A percentile compares a stretch with the other conserved stretches of the same genome.
Conservation (phyloP, 352 stramenopile genomes). For the Pythium aquatile region DNA sequence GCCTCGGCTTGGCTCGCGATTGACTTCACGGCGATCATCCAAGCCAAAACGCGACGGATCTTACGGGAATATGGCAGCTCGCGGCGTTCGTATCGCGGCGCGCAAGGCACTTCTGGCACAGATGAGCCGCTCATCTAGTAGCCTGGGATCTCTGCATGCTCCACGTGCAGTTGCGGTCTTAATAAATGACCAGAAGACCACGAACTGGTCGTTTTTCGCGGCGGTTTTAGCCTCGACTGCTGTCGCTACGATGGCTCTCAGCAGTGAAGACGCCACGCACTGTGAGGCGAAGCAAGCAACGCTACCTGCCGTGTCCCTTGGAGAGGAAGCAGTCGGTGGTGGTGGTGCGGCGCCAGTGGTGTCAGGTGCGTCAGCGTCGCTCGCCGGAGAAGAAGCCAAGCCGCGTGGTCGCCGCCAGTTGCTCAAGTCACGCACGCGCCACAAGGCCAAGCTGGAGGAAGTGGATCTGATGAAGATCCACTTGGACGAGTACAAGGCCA, state of each 20-base stretch:
- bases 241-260: neutral
- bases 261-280: constrained; percentile 2
- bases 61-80: neutral
- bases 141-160: neutral
- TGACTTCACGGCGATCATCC: constrained; percentile 1
- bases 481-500: constrained; percentile 61
- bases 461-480: constrained; percentile 66
- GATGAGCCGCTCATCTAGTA: neutral
- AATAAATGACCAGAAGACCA: neutral
- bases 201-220: constrained; percentile 7
- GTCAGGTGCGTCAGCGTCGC: neutral
- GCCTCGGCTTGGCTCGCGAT: neutral
- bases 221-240: neutral
- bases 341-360: neutral
- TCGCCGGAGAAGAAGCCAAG: constrained; percentile 16
- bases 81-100: constrained; percentile 5
- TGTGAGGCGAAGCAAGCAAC: constrained; percentile 15
- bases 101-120: constrained; percentile 10
- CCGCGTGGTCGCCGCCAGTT: constrained; percentile 35
- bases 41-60: neutral
- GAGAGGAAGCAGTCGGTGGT: neutral
- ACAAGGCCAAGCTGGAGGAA: constrained; percentile 59
- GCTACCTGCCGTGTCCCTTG: neutral
- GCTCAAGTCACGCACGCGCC: constrained; percentile 62
- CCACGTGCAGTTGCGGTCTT: neutral